Evolutionary conservation across 2,329 filamentous ascomycete genomes (phyloP).

Genomic region (Diaporthe destruens): DNA sequence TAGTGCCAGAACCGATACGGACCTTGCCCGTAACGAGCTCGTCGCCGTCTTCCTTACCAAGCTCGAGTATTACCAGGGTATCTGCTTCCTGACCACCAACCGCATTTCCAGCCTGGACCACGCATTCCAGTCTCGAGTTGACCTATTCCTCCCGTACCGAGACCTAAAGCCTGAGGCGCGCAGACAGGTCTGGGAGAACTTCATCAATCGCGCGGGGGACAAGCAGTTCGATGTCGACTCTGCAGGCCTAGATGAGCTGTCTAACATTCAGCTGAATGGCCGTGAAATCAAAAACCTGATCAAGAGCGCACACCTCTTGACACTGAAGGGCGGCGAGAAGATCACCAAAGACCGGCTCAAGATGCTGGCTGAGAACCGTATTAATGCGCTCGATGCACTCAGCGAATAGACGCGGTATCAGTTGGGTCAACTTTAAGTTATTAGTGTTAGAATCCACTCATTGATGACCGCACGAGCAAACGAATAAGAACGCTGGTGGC

Average conservation of each 20-base stretch:
- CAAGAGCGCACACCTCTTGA: constrained; percentile 55
- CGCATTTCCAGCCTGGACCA: constrained; percentile 52
- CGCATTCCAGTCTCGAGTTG: constrained; percentile 54
- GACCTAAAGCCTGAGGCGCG: constrained; percentile 48
- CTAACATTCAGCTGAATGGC: constrained; percentile 59
- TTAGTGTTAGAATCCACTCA: background rate
- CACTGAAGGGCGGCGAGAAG: constrained; percentile 48
- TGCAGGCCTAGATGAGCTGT: constrained; percentile 52
- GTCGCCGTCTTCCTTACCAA: constrained; percentile 52
- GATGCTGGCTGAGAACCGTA: constrained; percentile 51
- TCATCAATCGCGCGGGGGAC: constrained; percentile 49
- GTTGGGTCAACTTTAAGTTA: background rate
- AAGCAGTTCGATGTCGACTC: constrained; percentile 50
- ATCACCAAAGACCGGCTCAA: constrained; percentile 49
- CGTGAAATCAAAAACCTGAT: constrained; percentile 65
- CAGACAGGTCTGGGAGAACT: constrained; percentile 53
- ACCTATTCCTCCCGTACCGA: constrained; percentile 51
- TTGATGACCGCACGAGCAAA: background rate
- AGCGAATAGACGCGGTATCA: background rate
- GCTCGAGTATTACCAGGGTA: constrained; percentile 55
- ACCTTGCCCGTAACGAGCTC: constrained; percentile 56
- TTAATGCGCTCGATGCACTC: constrained; percentile 41
- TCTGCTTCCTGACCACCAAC: constrained; percentile 55
- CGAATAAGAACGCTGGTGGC: background rate
- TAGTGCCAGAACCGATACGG: constrained; percentile 49